Conservation (phyloP, 306 rosid genomes). For the Quercus cerris region DNA sequence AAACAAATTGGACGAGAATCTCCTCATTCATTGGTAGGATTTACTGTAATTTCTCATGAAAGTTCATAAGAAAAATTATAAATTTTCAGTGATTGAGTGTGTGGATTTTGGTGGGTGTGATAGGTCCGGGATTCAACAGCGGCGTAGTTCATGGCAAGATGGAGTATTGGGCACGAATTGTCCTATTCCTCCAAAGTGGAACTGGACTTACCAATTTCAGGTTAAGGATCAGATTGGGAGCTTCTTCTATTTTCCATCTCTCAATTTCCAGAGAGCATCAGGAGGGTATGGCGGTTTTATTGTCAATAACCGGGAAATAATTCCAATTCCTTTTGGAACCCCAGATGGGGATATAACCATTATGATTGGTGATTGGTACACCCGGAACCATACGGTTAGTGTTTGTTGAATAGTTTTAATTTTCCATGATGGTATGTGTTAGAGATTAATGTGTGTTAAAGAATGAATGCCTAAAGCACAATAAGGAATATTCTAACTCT, state of each 20-base stretch:
- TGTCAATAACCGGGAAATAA: slow-evolving; percentile 55
- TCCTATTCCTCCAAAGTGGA: slow-evolving; percentile 97
- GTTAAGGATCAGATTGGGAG: slow-evolving; percentile 97
- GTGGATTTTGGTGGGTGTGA: slow-evolving; percentile 18
- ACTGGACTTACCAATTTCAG: slow-evolving; percentile 95
- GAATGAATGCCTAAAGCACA: too few species aligned
- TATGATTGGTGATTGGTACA: slow-evolving; percentile 92
- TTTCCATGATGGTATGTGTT: not conserved
- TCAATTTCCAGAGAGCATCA: slow-evolving; percentile 85
- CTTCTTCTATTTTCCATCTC: slow-evolving; percentile 91
- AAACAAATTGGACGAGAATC: slow-evolving; percentile 85
- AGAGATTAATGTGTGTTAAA: not conserved
- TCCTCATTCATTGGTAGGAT: slow-evolving; percentile 78
- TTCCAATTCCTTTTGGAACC: slow-evolving; percentile 78
- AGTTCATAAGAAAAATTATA: not conserved
- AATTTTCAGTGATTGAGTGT: slow-evolving; percentile 9
- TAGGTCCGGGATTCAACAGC: slow-evolving; percentile 92
- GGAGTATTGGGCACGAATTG: slow-evolving; percentile 94
- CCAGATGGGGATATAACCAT: slow-evolving; percentile 73
- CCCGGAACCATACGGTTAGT: slow-evolving; percentile 84
- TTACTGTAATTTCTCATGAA: slow-evolving; percentile 1
- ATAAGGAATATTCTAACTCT: too few species aligned
- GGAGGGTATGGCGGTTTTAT: slow-evolving; percentile 91
- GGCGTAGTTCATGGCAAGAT: slow-evolving; percentile 93
- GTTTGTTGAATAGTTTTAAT: slow-evolving; percentile 11